phyloP scores from a whole-genome alignment of 2,329 filamentous ascomycete species.

The Ilyonectria mors-panacis region DNA sequence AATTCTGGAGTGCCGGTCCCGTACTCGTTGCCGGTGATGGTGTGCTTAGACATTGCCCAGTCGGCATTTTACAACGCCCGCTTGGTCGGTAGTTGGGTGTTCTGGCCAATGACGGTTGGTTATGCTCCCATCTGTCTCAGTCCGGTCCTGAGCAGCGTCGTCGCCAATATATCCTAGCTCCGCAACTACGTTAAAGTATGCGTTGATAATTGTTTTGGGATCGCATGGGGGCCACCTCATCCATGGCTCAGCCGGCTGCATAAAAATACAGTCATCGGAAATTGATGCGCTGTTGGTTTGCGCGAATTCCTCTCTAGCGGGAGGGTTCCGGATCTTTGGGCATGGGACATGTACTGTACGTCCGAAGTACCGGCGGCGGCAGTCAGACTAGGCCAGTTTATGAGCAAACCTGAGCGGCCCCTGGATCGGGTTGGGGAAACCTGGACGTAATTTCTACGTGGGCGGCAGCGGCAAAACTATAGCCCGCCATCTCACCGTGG shows the following conservation, averaged over 20 bases:
- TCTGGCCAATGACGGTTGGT: constrained; percentile 1
- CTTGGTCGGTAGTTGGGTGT: neutral
- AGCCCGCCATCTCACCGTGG: neutral
- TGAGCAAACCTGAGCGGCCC: neutral
- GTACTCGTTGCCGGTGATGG: neutral
- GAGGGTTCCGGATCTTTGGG: constrained; percentile 22
- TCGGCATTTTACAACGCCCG: neutral
- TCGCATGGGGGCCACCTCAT: constrained; percentile 10
- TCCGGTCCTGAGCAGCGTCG: neutral
- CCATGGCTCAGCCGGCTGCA: constrained; percentile 10
- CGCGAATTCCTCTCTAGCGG: constrained; percentile 32
- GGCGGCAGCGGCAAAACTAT: constrained; percentile 17
- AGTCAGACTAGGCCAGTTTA: neutral
- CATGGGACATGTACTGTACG: constrained; percentile 13
- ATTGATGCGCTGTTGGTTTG: constrained; percentile 36
- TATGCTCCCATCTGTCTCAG: constrained; percentile 8
- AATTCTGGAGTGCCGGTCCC: neutral
- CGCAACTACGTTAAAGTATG: constrained; percentile 15
- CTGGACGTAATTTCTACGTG: neutral
- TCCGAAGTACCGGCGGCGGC: constrained; percentile 3
- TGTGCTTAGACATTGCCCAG: neutral
- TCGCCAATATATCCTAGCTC: neutral
- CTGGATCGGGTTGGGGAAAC: neutral
- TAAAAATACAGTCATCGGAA: constrained; percentile 24
- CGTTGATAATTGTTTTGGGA: constrained; percentile 4